Conservation (phyloP, 2,329 filamentous ascomycete genomes). For the Diaporthe longicolla region DNA sequence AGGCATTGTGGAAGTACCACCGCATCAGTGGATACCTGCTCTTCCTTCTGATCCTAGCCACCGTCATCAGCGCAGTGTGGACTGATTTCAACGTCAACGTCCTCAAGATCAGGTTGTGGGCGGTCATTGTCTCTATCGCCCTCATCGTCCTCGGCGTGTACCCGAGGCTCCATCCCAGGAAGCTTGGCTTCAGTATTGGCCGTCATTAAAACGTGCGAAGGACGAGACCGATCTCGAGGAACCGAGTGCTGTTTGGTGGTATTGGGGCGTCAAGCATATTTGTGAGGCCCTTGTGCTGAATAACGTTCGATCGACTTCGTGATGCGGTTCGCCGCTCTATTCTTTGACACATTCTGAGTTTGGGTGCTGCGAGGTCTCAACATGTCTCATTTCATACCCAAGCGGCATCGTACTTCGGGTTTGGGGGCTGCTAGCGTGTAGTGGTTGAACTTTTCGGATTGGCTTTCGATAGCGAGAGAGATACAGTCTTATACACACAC, state of each 20-base stretch:
- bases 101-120: constrained; percentile 83
- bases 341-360: not conserved
- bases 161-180: constrained; percentile 84
- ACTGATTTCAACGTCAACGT: constrained; percentile 81
- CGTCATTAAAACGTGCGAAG: not conserved
- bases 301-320: not conserved
- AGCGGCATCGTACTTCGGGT: not conserved
- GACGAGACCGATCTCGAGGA: too few species aligned
- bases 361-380: not conserved
- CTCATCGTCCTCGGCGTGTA: constrained; percentile 80
- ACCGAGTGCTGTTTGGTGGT: not conserved
- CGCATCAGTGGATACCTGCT: constrained; percentile 82
- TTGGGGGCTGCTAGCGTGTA: not conserved
- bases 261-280: not conserved
- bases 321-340: not conserved
- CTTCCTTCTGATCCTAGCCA: constrained; percentile 78
- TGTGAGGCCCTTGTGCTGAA: not conserved
- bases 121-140: constrained; percentile 74
- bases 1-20: constrained; percentile 92
- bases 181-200: constrained; percentile 71
- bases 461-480: not conserved
- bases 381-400: not conserved
- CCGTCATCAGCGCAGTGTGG: constrained; percentile 80
- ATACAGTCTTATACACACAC: not conserved
- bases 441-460: not conserved